phyloP scores from a whole-genome alignment of 2,329 filamentous ascomycete species.

The Colletotrichum trifolii region DNA sequence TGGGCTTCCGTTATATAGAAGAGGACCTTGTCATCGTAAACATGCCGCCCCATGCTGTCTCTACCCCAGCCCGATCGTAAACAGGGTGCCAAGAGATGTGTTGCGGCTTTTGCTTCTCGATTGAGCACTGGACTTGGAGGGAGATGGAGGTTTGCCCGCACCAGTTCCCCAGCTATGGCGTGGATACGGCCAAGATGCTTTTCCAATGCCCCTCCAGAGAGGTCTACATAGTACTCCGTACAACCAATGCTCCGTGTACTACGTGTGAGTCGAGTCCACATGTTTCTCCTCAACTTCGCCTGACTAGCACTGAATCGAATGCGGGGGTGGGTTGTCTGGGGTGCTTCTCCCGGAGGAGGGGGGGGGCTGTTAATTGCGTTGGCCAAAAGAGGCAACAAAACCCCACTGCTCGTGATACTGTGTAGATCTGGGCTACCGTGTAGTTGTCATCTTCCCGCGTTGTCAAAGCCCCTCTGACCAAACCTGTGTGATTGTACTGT shows the following conservation, averaged over 20 bases:
- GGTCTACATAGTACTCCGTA: background rate
- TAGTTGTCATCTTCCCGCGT: too few species aligned
- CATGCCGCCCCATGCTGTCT: background rate
- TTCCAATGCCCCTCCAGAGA: background rate
- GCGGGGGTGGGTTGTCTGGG: constrained; percentile 32
- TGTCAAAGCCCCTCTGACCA: too few species aligned
- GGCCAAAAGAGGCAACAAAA: constrained; percentile 20
- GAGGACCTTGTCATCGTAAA: background rate
- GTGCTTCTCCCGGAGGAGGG: constrained; percentile 7
- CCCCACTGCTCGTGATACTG: constrained; percentile 1
- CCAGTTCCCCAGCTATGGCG: background rate
- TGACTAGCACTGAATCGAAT: constrained; percentile 3
- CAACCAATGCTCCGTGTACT: background rate
- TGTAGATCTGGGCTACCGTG: too few species aligned
- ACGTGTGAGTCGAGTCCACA: background rate
- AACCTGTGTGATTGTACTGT: too few species aligned
- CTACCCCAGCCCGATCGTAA: background rate
- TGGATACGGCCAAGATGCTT: background rate
- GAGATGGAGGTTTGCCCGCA: background rate
- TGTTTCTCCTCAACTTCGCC: background rate
- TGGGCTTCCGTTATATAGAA: constrained; percentile 15
- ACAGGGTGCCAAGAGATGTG: constrained; percentile 8
- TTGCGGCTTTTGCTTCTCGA: constrained; percentile 10
- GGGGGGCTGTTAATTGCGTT: background rate
- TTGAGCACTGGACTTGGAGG: background rate